Evolutionary conservation across 1,284 basidiomycete species (phyloP), one percentile per base, ranked within the genome.

Genomic region (Schizophyllum commune): DNA sequence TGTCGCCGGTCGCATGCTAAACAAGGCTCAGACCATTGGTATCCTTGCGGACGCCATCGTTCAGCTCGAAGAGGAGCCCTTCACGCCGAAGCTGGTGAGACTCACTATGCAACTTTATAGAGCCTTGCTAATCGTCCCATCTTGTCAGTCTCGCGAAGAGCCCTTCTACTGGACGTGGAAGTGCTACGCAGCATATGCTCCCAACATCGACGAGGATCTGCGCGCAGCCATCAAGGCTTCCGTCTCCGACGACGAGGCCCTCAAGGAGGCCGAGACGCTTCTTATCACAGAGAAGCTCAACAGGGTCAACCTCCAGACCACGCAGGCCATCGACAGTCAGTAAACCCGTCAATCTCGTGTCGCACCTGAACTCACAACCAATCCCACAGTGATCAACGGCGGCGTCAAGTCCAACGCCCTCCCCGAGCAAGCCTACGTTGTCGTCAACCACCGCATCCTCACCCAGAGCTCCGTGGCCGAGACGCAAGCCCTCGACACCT

Each of bases 331-430:
- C 22, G 83, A 85, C 66, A 53, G 34, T 39, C 6, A 39, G 34
- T 39, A 13, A 13, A 13, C 6, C 7, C 6, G 6, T 39, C 34
- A 7, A 13, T 6, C 34, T 13, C 6, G 6, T 13, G 34, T 39
- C 34, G 6, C 13, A 6, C 34, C 13, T 39, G 34, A n/a, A n/a
- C 34, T 39, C 34, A 39, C 13, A 13, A 6, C 63, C 13, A 6
- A 39, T 39, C 34, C 34, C n/a, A n/a, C 34, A 39, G 34, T 86
- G 6, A 72, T 86, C 52, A 61, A 70, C 21, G 84, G 84, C 1
- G 84, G 85, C 7, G 79, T 84, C 20, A 86, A 86, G 71, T 71
- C 74, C 54, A 83, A 82, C 60, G 79, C 79, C 0, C 72, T 83
- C 4, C 81, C 79, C 1, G 80, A 81, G 68, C 68, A 72, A 17